Evolutionary conservation across 148 eudicot genomes (phyloP).

Genomic region (Vaccinium myrtillus): DNA sequence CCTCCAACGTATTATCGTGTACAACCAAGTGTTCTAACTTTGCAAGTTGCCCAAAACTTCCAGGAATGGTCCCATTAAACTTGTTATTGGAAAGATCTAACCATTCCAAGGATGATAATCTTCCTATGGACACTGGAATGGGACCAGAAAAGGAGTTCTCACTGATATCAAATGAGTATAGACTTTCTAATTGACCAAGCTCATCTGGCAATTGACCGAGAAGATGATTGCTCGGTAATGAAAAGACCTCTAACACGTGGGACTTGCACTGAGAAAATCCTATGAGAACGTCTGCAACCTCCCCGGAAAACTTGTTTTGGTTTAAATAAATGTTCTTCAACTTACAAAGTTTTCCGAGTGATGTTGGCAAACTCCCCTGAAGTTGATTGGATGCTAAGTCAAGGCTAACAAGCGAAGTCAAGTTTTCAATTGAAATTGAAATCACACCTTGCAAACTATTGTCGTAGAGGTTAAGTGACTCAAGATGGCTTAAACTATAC

Average conservation of each 20-base stretch:
- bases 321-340: too few relatives aligned
- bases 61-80: constrained; percentile 17
- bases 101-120: neutral
- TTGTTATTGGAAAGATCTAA: constrained; percentile 9
- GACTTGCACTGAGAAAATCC: too few relatives aligned
- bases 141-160: neutral
- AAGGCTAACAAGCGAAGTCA: constrained; percentile 14
- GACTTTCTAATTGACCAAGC: neutral
- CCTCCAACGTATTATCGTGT: constrained; percentile 1
- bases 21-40: neutral
- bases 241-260: neutral
- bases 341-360: too few relatives aligned
- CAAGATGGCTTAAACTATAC: neutral
- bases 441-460: neutral
- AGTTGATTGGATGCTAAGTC: neutral
- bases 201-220: constrained; percentile 9
- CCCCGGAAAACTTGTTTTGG: neutral
- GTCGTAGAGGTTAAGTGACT: neutral
- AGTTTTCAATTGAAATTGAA: constrained; percentile 12
- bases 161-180: neutral
- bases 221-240: neutral
- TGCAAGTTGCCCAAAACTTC: constrained; percentile 21
- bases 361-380: too few relatives aligned
- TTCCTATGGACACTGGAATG: constrained; percentile 13
- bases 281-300: too few relatives aligned